phyloP scores from a whole-genome alignment of 2,329 filamentous ascomycete genomes.

The Talaromyces funiculosus region DNA sequence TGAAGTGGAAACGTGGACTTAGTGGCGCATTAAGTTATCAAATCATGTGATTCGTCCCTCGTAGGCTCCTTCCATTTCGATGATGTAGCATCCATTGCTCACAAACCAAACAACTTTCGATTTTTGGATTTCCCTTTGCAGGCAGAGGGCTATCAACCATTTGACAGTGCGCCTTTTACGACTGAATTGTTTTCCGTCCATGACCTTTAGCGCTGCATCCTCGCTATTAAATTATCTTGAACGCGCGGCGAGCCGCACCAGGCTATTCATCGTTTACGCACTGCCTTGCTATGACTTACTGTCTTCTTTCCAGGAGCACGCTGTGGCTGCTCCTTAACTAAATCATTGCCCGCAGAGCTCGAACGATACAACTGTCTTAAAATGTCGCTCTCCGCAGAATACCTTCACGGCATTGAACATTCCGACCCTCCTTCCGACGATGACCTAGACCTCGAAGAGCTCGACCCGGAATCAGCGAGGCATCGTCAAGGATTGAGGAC shows the following conservation, averaged over 20 bases:
- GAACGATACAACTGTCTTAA: constrained; percentile 10
- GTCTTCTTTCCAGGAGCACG: constrained; percentile 17
- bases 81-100: constrained; percentile 1
- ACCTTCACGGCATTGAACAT: constrained; percentile 28
- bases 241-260: not conserved
- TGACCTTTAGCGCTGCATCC: not conserved
- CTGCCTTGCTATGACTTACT: constrained; percentile 23
- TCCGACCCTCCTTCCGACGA: constrained; percentile 32
- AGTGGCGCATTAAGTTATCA: not conserved
- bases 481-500: constrained; percentile 19
- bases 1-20: constrained; percentile 10
- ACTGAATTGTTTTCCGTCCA: not conserved
- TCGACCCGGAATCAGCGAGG: constrained; percentile 34
- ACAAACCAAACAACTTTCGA: not conserved
- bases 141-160: constrained; percentile 9
- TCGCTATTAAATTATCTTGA: not conserved
- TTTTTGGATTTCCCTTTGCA: constrained; percentile 10
- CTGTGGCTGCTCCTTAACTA: constrained; percentile 17
- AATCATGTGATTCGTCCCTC: constrained; percentile 11
- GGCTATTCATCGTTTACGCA: constrained; percentile 12
- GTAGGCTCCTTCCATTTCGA: constrained; percentile 13
- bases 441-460: constrained; percentile 43
- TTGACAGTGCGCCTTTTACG: not conserved
- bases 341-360: constrained; percentile 11
- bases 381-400: constrained; percentile 36